A percentile compares a stretch with the other conserved stretches of the same genome.
phyloP scores from a whole-genome alignment of 73 alveolate genomes.

The Paraurostyla sp. region DNA sequence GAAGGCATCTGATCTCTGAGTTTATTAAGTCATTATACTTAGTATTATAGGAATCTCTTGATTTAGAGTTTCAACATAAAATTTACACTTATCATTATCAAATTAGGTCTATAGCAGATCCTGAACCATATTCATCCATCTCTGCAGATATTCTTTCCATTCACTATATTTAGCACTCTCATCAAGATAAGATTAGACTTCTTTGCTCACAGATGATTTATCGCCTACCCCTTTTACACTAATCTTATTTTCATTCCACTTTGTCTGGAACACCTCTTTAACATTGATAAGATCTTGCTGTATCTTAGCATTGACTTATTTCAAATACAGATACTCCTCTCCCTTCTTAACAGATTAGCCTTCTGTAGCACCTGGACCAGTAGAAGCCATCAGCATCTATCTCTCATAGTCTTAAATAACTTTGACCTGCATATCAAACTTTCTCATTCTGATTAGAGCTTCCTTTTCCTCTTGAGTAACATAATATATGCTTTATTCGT shows the following conservation, averaged over 20 bases:
- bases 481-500: slow-evolving; percentile 13
- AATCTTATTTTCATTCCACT: slow-evolving; percentile 17
- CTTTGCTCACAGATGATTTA: neutral
- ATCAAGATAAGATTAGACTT: neutral
- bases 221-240: neutral
- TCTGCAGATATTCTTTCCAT: slow-evolving; percentile 13
- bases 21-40: neutral
- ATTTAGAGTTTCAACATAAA: slow-evolving; percentile 42
- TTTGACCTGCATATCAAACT: slow-evolving; percentile 42
- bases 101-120: slow-evolving; percentile 32
- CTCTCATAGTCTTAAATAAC: slow-evolving; percentile 53
- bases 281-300: slow-evolving; percentile 3
- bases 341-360: slow-evolving; percentile 18
- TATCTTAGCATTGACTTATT: neutral
- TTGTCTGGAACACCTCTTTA: slow-evolving; percentile 38
- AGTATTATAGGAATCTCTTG: slow-evolving; percentile 32
- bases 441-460: neutral
- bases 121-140: slow-evolving; percentile 35
- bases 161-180: too few species aligned
- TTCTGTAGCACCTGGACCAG: too few species aligned
- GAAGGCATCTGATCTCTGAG: too few species aligned
- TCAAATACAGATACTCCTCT: slow-evolving; percentile 31
- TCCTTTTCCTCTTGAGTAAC: slow-evolving; percentile 25
- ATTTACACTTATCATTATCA: slow-evolving; percentile 24
- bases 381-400: neutral